Percentiles rank a stretch among this genome's conserved stretches.
Conservation (phyloP, 768 basidiomycete genomes). For the Calocybe cyanea region DNA sequence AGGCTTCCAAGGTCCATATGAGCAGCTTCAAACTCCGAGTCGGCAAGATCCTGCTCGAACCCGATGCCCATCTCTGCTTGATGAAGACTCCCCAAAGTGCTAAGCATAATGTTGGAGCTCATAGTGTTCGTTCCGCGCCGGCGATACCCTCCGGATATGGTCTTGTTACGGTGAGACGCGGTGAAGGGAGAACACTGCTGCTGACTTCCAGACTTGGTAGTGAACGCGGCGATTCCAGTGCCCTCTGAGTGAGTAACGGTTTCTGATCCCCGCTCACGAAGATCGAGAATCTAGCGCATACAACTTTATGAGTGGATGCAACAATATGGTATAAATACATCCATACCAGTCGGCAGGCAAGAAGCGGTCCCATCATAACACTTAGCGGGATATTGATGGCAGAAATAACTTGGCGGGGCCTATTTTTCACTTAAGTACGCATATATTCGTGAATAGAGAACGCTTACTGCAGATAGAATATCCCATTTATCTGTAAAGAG, state of each 20-base stretch:
- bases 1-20: slow-evolving; percentile 47
- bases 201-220: slow-evolving; percentile 57
- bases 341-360: slow-evolving; percentile 73
- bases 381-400: slow-evolving; percentile 83
- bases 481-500: slow-evolving; percentile 59
- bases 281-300: slow-evolving; percentile 62
- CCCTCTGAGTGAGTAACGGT: slow-evolving; percentile 73
- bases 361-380: slow-evolving; percentile 77
- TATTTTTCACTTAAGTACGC: slow-evolving; percentile 21
- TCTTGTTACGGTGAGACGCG: slow-evolving; percentile 44
- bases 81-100: slow-evolving; percentile 58
- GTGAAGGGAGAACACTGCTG: slow-evolving; percentile 54
- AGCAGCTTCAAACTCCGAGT: slow-evolving; percentile 55
- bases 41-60: slow-evolving; percentile 48
- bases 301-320: slow-evolving; percentile 6
- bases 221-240: slow-evolving; percentile 64
- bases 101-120: slow-evolving; percentile 61
- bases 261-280: slow-evolving; percentile 78
- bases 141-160: slow-evolving; percentile 31
- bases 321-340: background rate
- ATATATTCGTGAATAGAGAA: background rate
- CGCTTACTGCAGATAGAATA: slow-evolving; percentile 80
- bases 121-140: slow-evolving; percentile 45
- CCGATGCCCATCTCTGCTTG: slow-evolving; percentile 45
- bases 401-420: slow-evolving; percentile 78